Conservation (phyloP, 2,329 filamentous ascomycete species). For the Tolypocladium paradoxum region DNA sequence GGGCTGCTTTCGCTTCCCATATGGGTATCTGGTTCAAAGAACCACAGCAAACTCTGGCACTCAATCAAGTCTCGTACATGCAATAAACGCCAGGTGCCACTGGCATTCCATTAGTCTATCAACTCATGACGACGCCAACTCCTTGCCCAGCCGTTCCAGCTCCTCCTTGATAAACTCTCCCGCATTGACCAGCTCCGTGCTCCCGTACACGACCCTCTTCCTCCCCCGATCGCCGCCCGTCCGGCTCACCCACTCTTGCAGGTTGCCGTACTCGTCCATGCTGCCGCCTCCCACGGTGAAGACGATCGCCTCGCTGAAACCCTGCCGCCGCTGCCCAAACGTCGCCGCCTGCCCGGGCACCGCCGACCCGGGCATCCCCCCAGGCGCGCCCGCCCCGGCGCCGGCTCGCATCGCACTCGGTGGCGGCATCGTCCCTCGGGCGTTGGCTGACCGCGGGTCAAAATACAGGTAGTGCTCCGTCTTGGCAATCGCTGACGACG, state of each 20-base stretch:
- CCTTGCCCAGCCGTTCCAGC: constrained; percentile 50
- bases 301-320: constrained; percentile 84
- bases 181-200: constrained; percentile 70
- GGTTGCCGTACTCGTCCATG: constrained; percentile 97
- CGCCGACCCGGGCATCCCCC: constrained; percentile 38
- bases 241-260: constrained; percentile 89
- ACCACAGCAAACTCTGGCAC: too few relatives aligned
- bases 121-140: constrained; percentile 29
- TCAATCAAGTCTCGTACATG: neutral
- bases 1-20: too few relatives aligned
- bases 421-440: constrained; percentile 81
- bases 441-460: constrained; percentile 86
- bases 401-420: constrained; percentile 49
- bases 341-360: constrained; percentile 61
- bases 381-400: constrained; percentile 30
- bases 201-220: constrained; percentile 86
- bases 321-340: constrained; percentile 84
- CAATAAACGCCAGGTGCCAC: neutral
- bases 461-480: constrained; percentile 97
- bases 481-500: constrained; percentile 86
- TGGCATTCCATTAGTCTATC: neutral
- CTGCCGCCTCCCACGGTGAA: constrained; percentile 92
- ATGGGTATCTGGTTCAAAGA: neutral
- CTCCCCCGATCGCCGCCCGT: constrained; percentile 56
- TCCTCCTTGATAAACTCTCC: constrained; percentile 55